Evolutionary conservation across 73 alveolate genomes (phyloP).

Genomic region (Tetrahymena thermophila): DNA sequence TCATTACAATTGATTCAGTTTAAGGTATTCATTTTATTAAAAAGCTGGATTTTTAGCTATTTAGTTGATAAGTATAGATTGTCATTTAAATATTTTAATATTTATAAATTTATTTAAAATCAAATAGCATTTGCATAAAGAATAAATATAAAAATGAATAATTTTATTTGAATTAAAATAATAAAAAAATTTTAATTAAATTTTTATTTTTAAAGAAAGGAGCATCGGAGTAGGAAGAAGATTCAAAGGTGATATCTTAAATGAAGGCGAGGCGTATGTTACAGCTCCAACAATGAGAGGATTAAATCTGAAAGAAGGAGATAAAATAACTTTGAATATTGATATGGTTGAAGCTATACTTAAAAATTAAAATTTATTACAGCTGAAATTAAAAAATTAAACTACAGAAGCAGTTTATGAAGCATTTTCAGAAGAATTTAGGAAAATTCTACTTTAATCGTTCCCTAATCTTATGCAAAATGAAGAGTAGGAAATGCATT

Average conservation of each 20-base stretch:
- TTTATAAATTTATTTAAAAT: too few relatives aligned
- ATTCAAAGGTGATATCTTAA: slow-evolving; percentile 33
- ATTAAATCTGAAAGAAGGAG: slow-evolving; percentile 1
- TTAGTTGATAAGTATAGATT: too few relatives aligned
- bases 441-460: neutral
- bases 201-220: slow-evolving; percentile 3
- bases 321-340: neutral
- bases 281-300: slow-evolving; percentile 40
- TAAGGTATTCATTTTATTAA: neutral
- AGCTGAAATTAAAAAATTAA: neutral
- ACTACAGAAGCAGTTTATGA: neutral
- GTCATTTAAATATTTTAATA: too few relatives aligned
- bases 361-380: neutral
- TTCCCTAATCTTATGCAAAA: neutral
- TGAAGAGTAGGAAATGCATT: neutral
- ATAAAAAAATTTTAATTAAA: neutral
- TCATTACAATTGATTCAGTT: neutral
- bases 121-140: neutral
- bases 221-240: slow-evolving; percentile 52
- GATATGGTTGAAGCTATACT: slow-evolving; percentile 13
- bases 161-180: neutral
- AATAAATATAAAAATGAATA: neutral
- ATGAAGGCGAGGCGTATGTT: slow-evolving; percentile 42
- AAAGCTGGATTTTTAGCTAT: neutral
- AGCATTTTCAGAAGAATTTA: neutral